Evolutionary conservation across 306 rosid species (phyloP), one percentile per base, ranked within the genome.

Genomic region (Delonix regia): DNA sequence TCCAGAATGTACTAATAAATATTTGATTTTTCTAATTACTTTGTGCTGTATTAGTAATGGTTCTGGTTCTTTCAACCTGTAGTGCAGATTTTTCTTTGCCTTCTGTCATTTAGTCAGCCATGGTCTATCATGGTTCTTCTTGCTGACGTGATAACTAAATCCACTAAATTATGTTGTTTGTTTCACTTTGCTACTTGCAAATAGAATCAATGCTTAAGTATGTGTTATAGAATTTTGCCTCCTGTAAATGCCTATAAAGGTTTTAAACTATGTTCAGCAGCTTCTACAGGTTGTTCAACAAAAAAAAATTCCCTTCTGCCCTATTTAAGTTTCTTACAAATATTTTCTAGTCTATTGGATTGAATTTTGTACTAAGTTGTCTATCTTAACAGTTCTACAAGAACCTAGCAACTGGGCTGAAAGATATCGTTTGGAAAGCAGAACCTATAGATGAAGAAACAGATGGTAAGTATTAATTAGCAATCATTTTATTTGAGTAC

Each of bases 381-480:
- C 63, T 80, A 52, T 22, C 38, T 68, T 69, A 76, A 33, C 88
- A 93, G 98, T 93, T 93, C 87, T 93, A 88, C 86, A 88, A 84
- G 82, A 81, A 84, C 70, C 82, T 93, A n/a, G 74, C 87, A 0
- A 79, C 81, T 27, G 93, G 90, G 77, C 83, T 93, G 83, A 85
- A 85, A 73, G 96, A 93, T 75, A 76, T 90, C 13, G 86, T 93
- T 62, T 93, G 92, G 98, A 89, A 71, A 81, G 65, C 90, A 7
- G 96, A 93, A 18, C 85, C 86, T 68, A 22, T 84, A 18, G 86
- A 79, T 62, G 80, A 78, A 75, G 86, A 82, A 57, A 70, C 72
- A 33, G 28, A 56, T 6, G 89, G 96, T 87, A 60, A 81, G 90
- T 85, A 44, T 60, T 49, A 9, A 66, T 16, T 41, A 63, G 42